A percentile compares a stretch with the other conserved stretches of the same genome.
Conservation (phyloP, 805 yeast species). For the Zygosaccharomyces bisporus region DNA sequence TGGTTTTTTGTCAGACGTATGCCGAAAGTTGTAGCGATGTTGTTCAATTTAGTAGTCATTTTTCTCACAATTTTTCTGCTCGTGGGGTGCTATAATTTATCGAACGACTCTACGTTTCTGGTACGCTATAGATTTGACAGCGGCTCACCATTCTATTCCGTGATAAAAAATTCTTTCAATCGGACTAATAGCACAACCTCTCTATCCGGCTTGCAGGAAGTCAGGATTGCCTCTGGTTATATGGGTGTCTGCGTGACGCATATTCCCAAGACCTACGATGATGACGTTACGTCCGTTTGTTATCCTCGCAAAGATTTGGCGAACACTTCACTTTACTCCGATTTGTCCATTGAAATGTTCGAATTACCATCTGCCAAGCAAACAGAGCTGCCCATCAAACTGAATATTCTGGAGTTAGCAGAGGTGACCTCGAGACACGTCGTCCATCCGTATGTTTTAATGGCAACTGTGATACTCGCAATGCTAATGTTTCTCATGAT, state of each 20-base stretch:
- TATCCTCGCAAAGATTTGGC: constrained; percentile 28
- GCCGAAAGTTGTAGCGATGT: constrained; percentile 42
- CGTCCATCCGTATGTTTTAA: constrained; percentile 52
- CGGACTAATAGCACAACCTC: constrained; percentile 30
- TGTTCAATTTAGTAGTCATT: constrained; percentile 45
- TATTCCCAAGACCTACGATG: constrained; percentile 24
- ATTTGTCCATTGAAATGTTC: constrained; percentile 27
- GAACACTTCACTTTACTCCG: constrained; percentile 24
- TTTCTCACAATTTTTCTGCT: constrained; percentile 53
- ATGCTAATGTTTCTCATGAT: constrained; percentile 41
- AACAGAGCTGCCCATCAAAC: constrained; percentile 13
- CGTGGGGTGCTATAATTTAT: constrained; percentile 48
- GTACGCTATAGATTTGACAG: constrained; percentile 48
- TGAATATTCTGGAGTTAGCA: constrained; percentile 49
- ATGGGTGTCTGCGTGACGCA: constrained; percentile 51
- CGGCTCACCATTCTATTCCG: constrained; percentile 41
- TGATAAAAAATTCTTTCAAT: constrained; percentile 39
- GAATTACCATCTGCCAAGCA: constrained; percentile 21
- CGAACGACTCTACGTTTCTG: constrained; percentile 49
- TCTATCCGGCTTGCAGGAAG: constrained; percentile 33
- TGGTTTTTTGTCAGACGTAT: constrained; percentile 36
- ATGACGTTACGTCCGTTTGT: constrained; percentile 22
- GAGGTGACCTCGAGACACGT: constrained; percentile 42
- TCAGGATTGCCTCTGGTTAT: constrained; percentile 52
- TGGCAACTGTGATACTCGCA: constrained; percentile 45